Percentiles rank a stretch among this genome's conserved stretches.
Conservation (phyloP, 1,284 basidiomycete species). For the Schizopora paradoxa region DNA sequence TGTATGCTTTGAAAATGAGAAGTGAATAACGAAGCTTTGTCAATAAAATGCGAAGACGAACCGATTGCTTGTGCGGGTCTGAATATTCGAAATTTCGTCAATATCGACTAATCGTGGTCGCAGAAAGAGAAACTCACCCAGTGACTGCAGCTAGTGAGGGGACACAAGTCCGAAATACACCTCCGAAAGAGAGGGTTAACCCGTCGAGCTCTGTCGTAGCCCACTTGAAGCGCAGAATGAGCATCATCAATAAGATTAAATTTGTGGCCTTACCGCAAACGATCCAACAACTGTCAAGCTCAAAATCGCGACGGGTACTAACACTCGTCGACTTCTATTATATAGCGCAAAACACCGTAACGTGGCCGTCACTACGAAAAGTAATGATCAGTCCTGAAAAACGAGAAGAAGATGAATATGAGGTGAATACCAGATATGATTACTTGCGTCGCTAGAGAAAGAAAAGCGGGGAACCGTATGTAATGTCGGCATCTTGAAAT, state of each 20-base stretch:
- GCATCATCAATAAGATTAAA: neutral
- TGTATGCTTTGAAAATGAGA: constrained; percentile 5
- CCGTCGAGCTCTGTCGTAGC: constrained; percentile 6
- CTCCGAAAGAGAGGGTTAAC: constrained; percentile 5
- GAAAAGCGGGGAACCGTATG: constrained; percentile 9
- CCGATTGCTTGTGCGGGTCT: neutral
- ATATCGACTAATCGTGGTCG: constrained; percentile 10
- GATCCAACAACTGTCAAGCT: constrained; percentile 1
- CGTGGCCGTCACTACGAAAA: constrained; percentile 2
- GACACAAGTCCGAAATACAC: constrained; percentile 7
- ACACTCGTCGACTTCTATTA: constrained; percentile 1
- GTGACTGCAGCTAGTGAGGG: neutral
- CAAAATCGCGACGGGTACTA: neutral
- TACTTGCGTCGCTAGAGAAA: constrained; percentile 9
- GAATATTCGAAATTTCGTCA: neutral
- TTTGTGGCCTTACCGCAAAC: constrained; percentile 4
- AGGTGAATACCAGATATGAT: constrained; percentile 6
- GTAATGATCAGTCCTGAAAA: too few species aligned
- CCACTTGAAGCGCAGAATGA: constrained; percentile 4
- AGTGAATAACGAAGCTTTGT: too few species aligned
- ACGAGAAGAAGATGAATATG: neutral
- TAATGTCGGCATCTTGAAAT: constrained; percentile 9
- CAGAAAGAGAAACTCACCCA: neutral
- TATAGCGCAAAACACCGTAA: constrained; percentile 14
- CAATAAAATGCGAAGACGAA: too few species aligned